Conservation (phyloP, 2,329 filamentous ascomycete genomes). For the Lachnellula hyalina region DNA sequence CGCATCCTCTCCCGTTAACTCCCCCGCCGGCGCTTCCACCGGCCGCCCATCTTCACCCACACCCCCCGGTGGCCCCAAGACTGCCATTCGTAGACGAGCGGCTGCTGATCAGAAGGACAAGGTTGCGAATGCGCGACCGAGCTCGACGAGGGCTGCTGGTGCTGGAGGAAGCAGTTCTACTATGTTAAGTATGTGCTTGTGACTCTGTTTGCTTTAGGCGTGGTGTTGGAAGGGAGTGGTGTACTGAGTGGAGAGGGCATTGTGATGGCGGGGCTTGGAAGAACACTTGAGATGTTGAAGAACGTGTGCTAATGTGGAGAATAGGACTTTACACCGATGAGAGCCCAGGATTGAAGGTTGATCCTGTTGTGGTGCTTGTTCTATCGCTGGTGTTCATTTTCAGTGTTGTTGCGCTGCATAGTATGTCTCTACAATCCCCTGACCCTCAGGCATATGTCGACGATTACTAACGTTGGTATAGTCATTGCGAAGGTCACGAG, state of each 20-base stretch:
- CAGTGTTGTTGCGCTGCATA: constrained; percentile 93
- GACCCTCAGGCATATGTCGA: not conserved
- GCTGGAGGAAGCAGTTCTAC: constrained; percentile 96
- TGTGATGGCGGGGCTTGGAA: not conserved
- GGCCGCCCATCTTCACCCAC: constrained; percentile 83
- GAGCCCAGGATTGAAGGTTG: constrained; percentile 93
- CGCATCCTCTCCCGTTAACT: constrained; percentile 53
- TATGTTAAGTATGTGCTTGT: constrained; percentile 76
- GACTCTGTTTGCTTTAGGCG: not conserved
- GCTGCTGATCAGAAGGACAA: constrained; percentile 97
- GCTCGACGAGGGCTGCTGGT: constrained; percentile 86
- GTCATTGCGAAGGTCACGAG: constrained; percentile 95
- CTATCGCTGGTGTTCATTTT: constrained; percentile 98
- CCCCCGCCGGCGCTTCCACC: constrained; percentile 50
- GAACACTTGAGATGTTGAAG: not conserved
- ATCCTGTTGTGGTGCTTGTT: constrained; percentile 94
- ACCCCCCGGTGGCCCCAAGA: constrained; percentile 88
- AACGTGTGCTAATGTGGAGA: constrained; percentile 7
- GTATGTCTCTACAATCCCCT: constrained; percentile 52
- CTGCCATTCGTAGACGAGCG: constrained; percentile 89
- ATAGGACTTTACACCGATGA: constrained; percentile 94
- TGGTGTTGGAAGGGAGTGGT: not conserved
- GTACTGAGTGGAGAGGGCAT: not conserved
- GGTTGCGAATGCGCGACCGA: constrained; percentile 86
- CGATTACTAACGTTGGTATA: constrained; percentile 34